Conservation (phyloP, 2,329 filamentous ascomycete genomes). For the Epichloe bromicola region DNA sequence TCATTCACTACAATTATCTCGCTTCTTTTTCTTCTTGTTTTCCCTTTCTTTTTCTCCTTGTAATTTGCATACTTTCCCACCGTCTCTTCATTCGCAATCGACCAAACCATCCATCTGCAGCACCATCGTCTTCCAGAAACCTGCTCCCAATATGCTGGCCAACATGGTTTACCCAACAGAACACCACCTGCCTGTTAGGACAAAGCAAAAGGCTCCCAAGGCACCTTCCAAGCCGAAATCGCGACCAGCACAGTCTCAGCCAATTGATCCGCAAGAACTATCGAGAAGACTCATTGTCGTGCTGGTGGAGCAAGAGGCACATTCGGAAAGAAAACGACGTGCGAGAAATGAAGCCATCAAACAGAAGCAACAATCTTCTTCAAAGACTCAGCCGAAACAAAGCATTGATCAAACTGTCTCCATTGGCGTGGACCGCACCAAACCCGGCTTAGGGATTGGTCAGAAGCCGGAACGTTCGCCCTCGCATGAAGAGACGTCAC, state of each 20-base stretch:
- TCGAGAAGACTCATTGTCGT: slow-evolving; percentile 37
- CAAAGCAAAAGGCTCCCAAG: background rate
- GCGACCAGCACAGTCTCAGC: slow-evolving; percentile 14
- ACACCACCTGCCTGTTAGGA: slow-evolving; percentile 1
- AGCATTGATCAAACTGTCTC: background rate
- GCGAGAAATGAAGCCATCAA: slow-evolving; percentile 14
- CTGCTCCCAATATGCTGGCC: slow-evolving; percentile 5
- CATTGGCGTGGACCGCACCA: background rate
- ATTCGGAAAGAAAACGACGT: slow-evolving; percentile 22
- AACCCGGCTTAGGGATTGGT: background rate
- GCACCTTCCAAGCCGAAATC: slow-evolving; percentile 4
- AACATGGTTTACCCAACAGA: slow-evolving; percentile 5
- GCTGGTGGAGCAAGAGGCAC: slow-evolving; percentile 34
- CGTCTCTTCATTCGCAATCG: background rate
- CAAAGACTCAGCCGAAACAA: background rate
- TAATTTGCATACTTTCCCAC: background rate
- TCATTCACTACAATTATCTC: background rate
- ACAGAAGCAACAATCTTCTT: slow-evolving; percentile 2
- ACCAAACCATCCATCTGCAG: background rate
- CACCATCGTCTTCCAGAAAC: background rate
- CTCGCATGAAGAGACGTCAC: background rate
- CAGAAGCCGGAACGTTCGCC: background rate
- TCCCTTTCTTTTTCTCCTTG: background rate
- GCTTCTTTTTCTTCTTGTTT: background rate
- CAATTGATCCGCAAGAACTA: slow-evolving; percentile 42